Conservation (phyloP, 768 basidiomycete genomes). For the Suillus americanus region DNA sequence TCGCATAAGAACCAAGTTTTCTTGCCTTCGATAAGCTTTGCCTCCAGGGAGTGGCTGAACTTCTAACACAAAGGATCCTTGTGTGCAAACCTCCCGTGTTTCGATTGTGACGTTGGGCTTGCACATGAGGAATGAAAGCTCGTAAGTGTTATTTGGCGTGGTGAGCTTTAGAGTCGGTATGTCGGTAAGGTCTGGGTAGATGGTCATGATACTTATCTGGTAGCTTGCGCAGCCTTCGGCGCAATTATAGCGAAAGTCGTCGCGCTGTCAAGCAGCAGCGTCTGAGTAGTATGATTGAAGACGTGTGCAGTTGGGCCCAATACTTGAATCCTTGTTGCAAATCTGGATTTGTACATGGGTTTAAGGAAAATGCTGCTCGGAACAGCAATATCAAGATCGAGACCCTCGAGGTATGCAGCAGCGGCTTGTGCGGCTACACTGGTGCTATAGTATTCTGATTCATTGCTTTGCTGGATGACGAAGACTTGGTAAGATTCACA, state of each 20-base stretch:
- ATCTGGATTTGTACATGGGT: background rate
- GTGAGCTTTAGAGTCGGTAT: conserved; percentile 3
- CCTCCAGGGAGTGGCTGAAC: conserved; percentile 10
- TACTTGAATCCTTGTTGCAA: conserved; percentile 4
- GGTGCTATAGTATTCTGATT: too few species aligned
- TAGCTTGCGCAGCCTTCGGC: conserved; percentile 2
- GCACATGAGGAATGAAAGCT: conserved; percentile 23
- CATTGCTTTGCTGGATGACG: too few species aligned
- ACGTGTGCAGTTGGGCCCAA: background rate
- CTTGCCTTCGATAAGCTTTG: conserved; percentile 5
- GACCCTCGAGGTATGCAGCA: too few species aligned
- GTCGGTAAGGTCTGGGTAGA: background rate
- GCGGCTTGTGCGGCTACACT: too few species aligned
- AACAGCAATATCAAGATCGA: background rate
- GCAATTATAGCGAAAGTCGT: conserved; percentile 16
- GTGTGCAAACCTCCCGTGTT: conserved; percentile 14
- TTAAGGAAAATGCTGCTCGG: background rate
- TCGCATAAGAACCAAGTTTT: conserved; percentile 8
- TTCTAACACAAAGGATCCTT: conserved; percentile 17
- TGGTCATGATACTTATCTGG: background rate
- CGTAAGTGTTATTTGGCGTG: conserved; percentile 13
- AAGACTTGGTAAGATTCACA: too few species aligned
- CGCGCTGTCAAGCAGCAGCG: background rate
- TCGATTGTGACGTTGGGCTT: conserved; percentile 23
- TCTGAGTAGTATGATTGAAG: too few species aligned